These are phyloP conservation scores for Maudiozyma barnettii DNA, from an alignment of 805 yeast species.

Conservation along the genomic window DNA sequence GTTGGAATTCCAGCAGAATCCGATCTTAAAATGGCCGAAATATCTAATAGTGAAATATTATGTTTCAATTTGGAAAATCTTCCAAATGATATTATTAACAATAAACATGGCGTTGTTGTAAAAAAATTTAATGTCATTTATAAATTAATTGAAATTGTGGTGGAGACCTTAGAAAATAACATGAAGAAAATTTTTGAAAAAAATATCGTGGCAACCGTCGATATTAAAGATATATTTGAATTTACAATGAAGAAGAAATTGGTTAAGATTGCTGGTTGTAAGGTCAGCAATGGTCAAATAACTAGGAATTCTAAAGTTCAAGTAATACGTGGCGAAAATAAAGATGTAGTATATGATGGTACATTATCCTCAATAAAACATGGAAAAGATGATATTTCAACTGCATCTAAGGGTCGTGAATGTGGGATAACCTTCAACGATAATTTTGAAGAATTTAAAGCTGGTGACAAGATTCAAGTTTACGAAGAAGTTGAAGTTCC, in stretches of 20 bases:
- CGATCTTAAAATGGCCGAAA: conserved; percentile 58
- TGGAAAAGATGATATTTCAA: conserved; percentile 67
- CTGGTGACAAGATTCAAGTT: conserved; percentile 68
- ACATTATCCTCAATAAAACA: conserved; percentile 65
- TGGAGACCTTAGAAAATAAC: conserved; percentile 47
- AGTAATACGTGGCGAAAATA: conserved; percentile 42
- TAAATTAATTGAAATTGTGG: conserved; percentile 76
- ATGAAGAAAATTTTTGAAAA: conserved; percentile 60
- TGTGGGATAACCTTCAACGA: conserved; percentile 73
- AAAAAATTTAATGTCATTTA: conserved; percentile 73
- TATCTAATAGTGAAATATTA: conserved; percentile 63
- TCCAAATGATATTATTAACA: conserved; percentile 49
- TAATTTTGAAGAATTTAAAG: conserved; percentile 54
- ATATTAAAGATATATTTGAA: conserved; percentile 60
- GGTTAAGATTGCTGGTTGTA: conserved; percentile 77
- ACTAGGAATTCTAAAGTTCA: conserved; percentile 49
- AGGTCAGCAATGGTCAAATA: conserved; percentile 60
- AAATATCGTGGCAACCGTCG: conserved; percentile 57
- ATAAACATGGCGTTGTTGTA: conserved; percentile 51
- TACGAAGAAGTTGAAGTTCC: conserved; percentile 56
- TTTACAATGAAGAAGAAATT: conserved; percentile 54
- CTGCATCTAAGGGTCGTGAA: conserved; percentile 76
- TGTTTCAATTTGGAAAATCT: conserved; percentile 63
- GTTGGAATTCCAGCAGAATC: conserved; percentile 70
- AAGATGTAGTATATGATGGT: conserved; percentile 42